phyloP scores from a whole-genome alignment of 495 filamentous ascomycete genomes.

The Penicillium paradoxum region DNA sequence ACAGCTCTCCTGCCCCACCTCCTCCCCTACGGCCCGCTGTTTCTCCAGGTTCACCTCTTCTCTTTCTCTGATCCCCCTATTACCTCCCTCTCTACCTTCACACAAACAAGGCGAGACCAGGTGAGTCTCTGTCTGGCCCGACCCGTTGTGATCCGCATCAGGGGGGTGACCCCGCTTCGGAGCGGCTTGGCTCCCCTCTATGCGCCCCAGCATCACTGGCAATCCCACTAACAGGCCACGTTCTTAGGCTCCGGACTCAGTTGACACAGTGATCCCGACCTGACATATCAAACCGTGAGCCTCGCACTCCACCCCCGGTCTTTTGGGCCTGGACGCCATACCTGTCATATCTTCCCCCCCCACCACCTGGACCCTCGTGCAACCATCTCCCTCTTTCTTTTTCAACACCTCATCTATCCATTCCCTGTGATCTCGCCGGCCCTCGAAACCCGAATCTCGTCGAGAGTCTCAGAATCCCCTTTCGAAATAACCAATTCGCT shows the following conservation, averaged over 20 bases:
- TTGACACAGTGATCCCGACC: neutral
- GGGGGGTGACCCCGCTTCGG: constrained; percentile 6
- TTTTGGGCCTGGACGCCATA: constrained; percentile 1
- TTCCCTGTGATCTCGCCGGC: neutral
- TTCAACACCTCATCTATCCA: neutral
- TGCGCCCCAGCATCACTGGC: neutral
- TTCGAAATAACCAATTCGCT: neutral
- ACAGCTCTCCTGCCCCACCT: constrained; percentile 8
- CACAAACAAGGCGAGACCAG: neutral
- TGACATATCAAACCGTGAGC: neutral
- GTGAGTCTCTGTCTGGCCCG: neutral
- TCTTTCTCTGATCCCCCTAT: neutral
- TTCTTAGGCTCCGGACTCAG: neutral
- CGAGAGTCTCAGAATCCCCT: neutral
- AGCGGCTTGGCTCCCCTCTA: constrained; percentile 3
- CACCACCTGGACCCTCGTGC: neutral
- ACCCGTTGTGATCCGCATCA: constrained; percentile 4
- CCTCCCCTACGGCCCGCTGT: constrained; percentile 2
- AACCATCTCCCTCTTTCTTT: neutral
- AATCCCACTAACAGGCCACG: constrained; percentile 7
- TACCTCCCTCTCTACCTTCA: neutral
- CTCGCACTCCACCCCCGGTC: neutral
- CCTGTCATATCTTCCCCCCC: neutral
- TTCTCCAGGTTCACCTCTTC: constrained; percentile 8
- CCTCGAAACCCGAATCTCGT: neutral